Evolutionary conservation across 192 early-diverging fungal species (phyloP).

Genomic region (Podochytrium sp.): DNA sequence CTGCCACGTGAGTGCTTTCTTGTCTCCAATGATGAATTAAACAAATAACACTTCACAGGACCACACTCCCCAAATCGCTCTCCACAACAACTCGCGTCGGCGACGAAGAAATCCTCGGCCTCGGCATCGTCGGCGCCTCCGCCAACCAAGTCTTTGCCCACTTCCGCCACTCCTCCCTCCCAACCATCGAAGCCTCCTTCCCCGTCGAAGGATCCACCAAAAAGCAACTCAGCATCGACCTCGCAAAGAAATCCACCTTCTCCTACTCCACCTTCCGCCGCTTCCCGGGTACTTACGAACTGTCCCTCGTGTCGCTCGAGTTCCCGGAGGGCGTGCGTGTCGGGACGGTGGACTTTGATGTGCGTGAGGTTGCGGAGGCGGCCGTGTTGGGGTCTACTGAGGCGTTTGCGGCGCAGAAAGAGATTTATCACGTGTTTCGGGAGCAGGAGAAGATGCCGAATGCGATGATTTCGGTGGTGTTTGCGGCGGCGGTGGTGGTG

Average conservation of each 20-base stretch:
- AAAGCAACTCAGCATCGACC: slow-evolving; percentile 68
- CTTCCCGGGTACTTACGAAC: slow-evolving; percentile 21
- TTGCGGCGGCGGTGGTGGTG: slow-evolving; percentile 30
- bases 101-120: too few species aligned
- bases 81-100: too few species aligned
- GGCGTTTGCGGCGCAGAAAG: slow-evolving; percentile 31
- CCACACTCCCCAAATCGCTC: too few species aligned
- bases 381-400: slow-evolving; percentile 10
- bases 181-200: slow-evolving; percentile 3
- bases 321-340: background rate
- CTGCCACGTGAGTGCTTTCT: too few species aligned
- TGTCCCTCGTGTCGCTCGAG: slow-evolving; percentile 8
- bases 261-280: background rate
- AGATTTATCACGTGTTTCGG: slow-evolving; percentile 42
- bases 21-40: too few species aligned
- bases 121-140: too few species aligned
- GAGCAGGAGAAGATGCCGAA: slow-evolving; percentile 39
- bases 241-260: slow-evolving; percentile 11
- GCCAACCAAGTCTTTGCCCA: too few species aligned
- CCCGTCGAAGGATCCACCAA: slow-evolving; percentile 67
- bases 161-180: too few species aligned
- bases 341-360: slow-evolving; percentile 24
- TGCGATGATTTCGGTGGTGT: slow-evolving; percentile 35
- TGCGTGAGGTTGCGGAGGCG: background rate
- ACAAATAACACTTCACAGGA: too few species aligned